A percentile compares a stretch with the other conserved stretches of the same genome.
Conservation (phyloP, 1,139 yeast genomes). For the Chernovozyma aurita region DNA sequence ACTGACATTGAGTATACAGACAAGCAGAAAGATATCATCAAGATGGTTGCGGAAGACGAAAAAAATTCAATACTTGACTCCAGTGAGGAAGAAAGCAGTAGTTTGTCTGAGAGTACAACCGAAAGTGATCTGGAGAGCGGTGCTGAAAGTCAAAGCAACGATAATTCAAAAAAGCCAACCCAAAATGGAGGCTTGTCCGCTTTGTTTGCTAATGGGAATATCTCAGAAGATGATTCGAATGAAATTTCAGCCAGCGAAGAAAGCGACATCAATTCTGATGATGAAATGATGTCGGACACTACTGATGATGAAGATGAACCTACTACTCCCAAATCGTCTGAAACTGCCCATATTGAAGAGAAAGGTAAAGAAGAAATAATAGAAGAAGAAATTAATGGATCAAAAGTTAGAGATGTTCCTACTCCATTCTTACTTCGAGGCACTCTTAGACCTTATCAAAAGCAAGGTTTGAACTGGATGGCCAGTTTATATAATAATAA, state of each 20-base stretch:
- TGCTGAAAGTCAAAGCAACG: conserved; percentile 12
- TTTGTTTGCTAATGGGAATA: conserved; percentile 13
- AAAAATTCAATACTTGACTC: conserved; percentile 18
- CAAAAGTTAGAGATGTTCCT: conserved; percentile 65
- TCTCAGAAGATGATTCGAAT: conserved; percentile 11
- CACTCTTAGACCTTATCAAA: conserved; percentile 83
- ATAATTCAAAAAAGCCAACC: conserved; percentile 7
- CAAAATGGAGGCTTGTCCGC: conserved; percentile 17
- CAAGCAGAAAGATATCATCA: conserved; percentile 30
- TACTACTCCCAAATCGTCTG: conserved; percentile 22
- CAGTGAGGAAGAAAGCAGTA: conserved; percentile 14
- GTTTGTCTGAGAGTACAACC: conserved; percentile 19
- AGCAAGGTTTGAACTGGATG: conserved; percentile 95
- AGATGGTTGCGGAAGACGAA: conserved; percentile 14
- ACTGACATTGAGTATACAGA: conserved; percentile 26
- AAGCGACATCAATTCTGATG: conserved; percentile 6
- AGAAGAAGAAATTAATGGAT: conserved; percentile 40
- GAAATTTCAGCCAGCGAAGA: conserved; percentile 15
- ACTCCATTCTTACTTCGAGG: conserved; percentile 72
- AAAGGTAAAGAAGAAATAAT: conserved; percentile 14
- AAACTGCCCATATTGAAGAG: conserved; percentile 11
- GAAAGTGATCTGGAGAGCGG: too few species aligned
- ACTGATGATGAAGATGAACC: conserved; percentile 28
- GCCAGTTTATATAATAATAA: conserved; percentile 89
- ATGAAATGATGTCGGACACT: conserved; percentile 17